Percentiles rank a stretch among this genome's conserved stretches.
Evolutionary conservation across 1,139 yeast genomes (phyloP).

Genomic region (Magnusiomyces tetraspermus): DNA sequence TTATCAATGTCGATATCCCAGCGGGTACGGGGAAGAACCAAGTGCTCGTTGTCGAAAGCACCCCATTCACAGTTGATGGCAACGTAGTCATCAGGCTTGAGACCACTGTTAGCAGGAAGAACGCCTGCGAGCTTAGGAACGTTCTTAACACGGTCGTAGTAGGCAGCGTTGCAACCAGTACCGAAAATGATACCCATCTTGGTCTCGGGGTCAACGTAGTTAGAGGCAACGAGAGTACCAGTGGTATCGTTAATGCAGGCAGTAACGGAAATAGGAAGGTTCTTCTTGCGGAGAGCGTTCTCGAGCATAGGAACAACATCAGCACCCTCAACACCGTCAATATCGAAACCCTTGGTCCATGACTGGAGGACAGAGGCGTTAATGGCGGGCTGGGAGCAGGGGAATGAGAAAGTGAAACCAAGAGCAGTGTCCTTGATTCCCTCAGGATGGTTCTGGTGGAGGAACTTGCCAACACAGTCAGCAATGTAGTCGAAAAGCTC

Average conservation of each 20-base stretch:
- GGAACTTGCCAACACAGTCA: constrained; percentile 55
- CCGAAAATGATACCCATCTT: constrained; percentile 96
- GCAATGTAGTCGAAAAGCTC: constrained; percentile 84
- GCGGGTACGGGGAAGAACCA: constrained; percentile 72
- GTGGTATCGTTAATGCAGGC: constrained; percentile 96
- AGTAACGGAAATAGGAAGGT: constrained; percentile 74
- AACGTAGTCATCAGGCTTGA: constrained; percentile 60
- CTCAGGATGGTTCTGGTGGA: constrained; percentile 42
- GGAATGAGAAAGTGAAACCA: constrained; percentile 94
- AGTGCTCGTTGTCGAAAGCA: constrained; percentile 87
- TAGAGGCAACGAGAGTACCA: constrained; percentile 93
- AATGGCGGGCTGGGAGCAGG: constrained; percentile 76
- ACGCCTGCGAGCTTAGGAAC: constrained; percentile 79
- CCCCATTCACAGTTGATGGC: constrained; percentile 99
- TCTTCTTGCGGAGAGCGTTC: constrained; percentile 50
- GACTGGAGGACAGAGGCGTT: constrained; percentile 81
- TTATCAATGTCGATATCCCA: constrained; percentile 73
- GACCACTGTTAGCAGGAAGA: constrained; percentile 44
- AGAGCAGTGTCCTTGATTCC: constrained; percentile 44
- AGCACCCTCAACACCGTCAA: constrained; percentile 85
- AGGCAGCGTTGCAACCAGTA: constrained; percentile 95
- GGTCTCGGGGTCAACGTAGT: constrained; percentile 80
- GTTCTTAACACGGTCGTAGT: constrained; percentile 65
- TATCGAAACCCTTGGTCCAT: constrained; percentile 98
- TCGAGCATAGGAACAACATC: constrained; percentile 92